Conservation (phyloP, 208 protist species). For the Crithidia bombi region DNA sequence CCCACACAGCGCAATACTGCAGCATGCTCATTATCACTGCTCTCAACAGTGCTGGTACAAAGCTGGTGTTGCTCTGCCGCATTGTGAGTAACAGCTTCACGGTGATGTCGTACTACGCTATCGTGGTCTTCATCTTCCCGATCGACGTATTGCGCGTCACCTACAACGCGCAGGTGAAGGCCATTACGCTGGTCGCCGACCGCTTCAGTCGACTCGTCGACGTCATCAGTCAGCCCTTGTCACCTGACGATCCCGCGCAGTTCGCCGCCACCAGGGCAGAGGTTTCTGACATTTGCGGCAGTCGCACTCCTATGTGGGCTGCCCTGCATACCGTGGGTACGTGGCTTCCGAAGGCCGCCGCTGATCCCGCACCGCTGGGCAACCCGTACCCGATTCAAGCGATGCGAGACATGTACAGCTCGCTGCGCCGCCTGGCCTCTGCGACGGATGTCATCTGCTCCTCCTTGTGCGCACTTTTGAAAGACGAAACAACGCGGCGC, state of each 20-base stretch:
- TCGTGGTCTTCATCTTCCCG: conserved; percentile 71
- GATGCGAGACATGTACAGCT: conserved; percentile 56
- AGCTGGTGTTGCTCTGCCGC: conserved; percentile 41
- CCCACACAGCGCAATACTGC: conserved; percentile 48
- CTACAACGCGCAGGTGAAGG: conserved; percentile 40
- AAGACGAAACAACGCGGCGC: neutral
- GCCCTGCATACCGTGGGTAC: conserved; percentile 29
- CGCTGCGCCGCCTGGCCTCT: conserved; percentile 55
- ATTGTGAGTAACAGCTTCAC: conserved; percentile 57
- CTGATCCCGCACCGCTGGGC: conserved; percentile 53
- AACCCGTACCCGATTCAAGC: conserved; percentile 44
- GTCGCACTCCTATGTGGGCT: conserved; percentile 35
- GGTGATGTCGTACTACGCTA: conserved; percentile 70
- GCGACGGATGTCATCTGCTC: conserved; percentile 51
- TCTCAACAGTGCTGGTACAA: conserved; percentile 31
- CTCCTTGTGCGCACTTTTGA: conserved; percentile 22
- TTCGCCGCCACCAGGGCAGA: conserved; percentile 8
- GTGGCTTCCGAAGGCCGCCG: conserved; percentile 46
- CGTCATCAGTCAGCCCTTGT: conserved; percentile 34
- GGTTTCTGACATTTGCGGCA: neutral
- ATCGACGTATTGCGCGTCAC: conserved; percentile 52
- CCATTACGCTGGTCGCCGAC: conserved; percentile 32
- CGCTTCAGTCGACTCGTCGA: conserved; percentile 46
- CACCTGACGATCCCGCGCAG: conserved; percentile 17
- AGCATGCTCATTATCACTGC: conserved; percentile 42